A percentile compares a stretch with the other conserved stretches of the same genome.
phyloP scores from a whole-genome alignment of 2,329 filamentous ascomycete genomes.

The Stagonosporopsis vannaccii region DNA sequence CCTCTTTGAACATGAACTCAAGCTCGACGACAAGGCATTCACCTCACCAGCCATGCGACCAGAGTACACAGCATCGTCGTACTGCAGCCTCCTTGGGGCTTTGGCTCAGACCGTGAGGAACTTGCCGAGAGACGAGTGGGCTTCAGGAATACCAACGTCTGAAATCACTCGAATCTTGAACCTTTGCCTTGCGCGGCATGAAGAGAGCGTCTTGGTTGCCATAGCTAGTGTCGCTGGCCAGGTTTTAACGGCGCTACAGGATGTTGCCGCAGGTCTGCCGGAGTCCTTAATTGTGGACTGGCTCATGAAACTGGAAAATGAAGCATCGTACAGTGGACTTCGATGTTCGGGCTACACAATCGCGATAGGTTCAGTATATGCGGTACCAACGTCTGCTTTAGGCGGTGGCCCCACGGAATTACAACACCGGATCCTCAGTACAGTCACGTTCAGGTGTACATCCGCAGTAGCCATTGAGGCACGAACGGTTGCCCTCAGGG shows the following conservation, averaged over 20 bases:
- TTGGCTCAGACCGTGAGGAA: constrained; percentile 29
- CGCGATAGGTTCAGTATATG: constrained; percentile 52
- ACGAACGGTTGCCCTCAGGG: constrained; percentile 52
- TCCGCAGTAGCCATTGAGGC: constrained; percentile 52
- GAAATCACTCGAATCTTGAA: constrained; percentile 37
- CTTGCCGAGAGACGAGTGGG: constrained; percentile 8
- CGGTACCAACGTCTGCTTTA: constrained; percentile 18
- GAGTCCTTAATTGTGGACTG: constrained; percentile 36
- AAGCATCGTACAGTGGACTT: constrained; percentile 50
- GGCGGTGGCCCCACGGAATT: constrained; percentile 8
- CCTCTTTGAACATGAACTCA: constrained; percentile 40
- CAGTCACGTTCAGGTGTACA: constrained; percentile 48
- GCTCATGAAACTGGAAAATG: constrained; percentile 42
- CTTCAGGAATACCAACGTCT: constrained; percentile 18
- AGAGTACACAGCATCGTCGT: constrained; percentile 70
- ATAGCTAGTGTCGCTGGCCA: constrained; percentile 35
- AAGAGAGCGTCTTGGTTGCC: constrained; percentile 43
- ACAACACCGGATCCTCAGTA: constrained; percentile 40
- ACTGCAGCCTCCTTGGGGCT: constrained; percentile 61
- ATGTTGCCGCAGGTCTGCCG: constrained; percentile 13
- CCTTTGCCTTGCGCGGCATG: constrained; percentile 45
- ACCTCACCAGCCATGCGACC: constrained; percentile 61
- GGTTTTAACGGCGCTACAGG: constrained; percentile 30
- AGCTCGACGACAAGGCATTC: constrained; percentile 50
- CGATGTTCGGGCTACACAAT: constrained; percentile 54